phyloP scores from a whole-genome alignment of 1,284 basidiomycete genomes.

The Amylostereum areolatum region DNA sequence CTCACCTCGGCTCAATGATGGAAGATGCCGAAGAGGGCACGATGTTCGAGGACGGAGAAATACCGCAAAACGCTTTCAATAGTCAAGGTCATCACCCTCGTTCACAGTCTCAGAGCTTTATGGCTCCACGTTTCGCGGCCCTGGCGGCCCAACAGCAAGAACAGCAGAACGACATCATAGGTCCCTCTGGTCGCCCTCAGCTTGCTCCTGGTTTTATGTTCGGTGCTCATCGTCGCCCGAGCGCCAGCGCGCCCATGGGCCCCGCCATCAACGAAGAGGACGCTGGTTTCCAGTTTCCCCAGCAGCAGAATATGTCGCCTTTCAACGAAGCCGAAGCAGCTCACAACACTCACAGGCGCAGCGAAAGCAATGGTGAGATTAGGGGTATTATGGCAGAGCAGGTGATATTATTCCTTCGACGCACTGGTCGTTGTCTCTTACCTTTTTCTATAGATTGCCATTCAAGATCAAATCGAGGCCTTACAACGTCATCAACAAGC shows the following conservation, averaged over 20 bases:
- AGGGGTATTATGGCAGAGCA: conserved; percentile 87
- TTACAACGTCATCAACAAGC: conserved; percentile 87
- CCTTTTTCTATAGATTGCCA: conserved; percentile 56
- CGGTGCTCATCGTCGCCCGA: conserved; percentile 56
- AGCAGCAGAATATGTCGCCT: conserved; percentile 47
- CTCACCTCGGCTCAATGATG: conserved; percentile 75
- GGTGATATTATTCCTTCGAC: conserved; percentile 33
- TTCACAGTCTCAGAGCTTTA: conserved; percentile 74
- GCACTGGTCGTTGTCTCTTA: conserved; percentile 1
- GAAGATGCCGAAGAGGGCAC: conserved; percentile 67
- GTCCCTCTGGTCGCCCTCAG: conserved; percentile 82
- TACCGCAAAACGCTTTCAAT: conserved; percentile 48
- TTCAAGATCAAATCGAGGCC: conserved; percentile 88
- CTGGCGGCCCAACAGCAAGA: conserved; percentile 74
- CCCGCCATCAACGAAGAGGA: conserved; percentile 78
- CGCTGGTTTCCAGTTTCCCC: conserved; percentile 75
- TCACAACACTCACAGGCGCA: conserved; percentile 47
- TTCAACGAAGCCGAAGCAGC: conserved; percentile 33
- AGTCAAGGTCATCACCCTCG: conserved; percentile 58
- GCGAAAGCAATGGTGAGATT: conserved; percentile 67
- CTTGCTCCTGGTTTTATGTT: conserved; percentile 88
- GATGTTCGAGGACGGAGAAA: conserved; percentile 73
- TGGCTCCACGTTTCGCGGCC: conserved; percentile 82
- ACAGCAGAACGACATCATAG: conserved; percentile 48
- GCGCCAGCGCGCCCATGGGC: conserved; percentile 45